Base-by-base conservation (phyloP, 1,284 basidiomycete species). In the Sphagnurus paluster region DNA sequence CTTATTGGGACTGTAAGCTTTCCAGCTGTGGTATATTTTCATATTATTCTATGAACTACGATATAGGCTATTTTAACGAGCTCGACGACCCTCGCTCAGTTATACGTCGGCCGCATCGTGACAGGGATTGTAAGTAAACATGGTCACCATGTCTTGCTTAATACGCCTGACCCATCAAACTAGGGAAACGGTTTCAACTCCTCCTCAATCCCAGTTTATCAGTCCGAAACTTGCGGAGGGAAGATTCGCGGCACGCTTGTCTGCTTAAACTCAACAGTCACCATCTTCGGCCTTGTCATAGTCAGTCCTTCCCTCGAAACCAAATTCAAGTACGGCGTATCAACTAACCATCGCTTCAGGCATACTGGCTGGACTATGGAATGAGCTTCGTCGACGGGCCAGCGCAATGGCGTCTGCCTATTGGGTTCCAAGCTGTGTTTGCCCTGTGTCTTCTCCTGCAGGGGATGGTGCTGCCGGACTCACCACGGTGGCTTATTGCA, bases 91-190 rank as follows among this genome's bases (percentile, higher is more conserved):
- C 61, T 69, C 25, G 63, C 67, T 11, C 68, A 78, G 52, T 67
- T 81, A 44, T 72, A 74, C 33, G 69, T 75, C 2, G 77, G 77
- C n/a, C 66, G 79, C 13, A 68, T 80, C 21, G 64, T 80, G 10
- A 76, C 75, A 1, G 79, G 77, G 9, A 64, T 79, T 16, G 69
- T 71, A 46, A 49, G 66, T 7, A 7, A 4, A 7, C 32, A 4
- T 7, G 4, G 16, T 34, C 16, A 5, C 16, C 4, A 32, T 4
- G 5, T 32, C 16, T 5, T 13, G 29, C 5, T 5, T 5, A 5
- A 32, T 4, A 4, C 7, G 16, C 32, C 14, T 11, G 6, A 5
- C 14, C 14, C 16, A 17, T 34, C 11, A 17, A n/a, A 14, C 9
- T 36, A 68, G 58, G 71, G 75, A 7, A 77, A 78, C 55, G 76